Evolutionary conservation across 169 alveolate species (phyloP), one percentile per base, ranked within the genome.

Genomic region (Plasmodium yoelii): DNA sequence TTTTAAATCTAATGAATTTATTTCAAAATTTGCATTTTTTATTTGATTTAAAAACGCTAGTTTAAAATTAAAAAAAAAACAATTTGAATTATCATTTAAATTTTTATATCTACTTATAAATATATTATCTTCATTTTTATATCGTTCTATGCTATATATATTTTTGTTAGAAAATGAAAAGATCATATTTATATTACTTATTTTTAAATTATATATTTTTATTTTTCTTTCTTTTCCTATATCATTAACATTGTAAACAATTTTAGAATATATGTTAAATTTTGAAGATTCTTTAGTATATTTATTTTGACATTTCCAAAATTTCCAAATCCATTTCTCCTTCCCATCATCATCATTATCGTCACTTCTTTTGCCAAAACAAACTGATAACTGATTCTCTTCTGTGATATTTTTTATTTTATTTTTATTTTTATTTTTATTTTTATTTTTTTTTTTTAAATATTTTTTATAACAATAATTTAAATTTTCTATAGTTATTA

Each of bases 1-100:
- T 12, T 34, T 49, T 53, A 80, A 42, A 3, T 69, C 10, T n/a
- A 80, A 44, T 34, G 70, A 47, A 13, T 49, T 64, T 0, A 80
- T 53, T 7, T 47, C 53, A 53, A 80, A 46, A 3, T 80, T 80
- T 13, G 82, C 82, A 46, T 80, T 46, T 9, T 80, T 59, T 46
- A 80, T 7, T 9, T 64, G 59, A 18, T 67, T 53, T 18, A 80
- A 60, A 26, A 49, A 63, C 9, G 73, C 18, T 15, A 56, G 49
- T 8, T 51, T 47, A 18, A 60, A 12, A 2, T 28, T 15, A 13
- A 73, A 59, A 24, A 18, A 39, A 39, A 26, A 73, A 1, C 13
- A 24, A 2, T 42, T 65, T 42, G 42, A 34, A 3, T 34, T 7
- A 4, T 34, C 42, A 4, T 34, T 5, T 34, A 34, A 7, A 34